These are phyloP conservation scores for Linum trigynum DNA, from an alignment of 345 rosid species.

Conservation along the genomic window DNA sequence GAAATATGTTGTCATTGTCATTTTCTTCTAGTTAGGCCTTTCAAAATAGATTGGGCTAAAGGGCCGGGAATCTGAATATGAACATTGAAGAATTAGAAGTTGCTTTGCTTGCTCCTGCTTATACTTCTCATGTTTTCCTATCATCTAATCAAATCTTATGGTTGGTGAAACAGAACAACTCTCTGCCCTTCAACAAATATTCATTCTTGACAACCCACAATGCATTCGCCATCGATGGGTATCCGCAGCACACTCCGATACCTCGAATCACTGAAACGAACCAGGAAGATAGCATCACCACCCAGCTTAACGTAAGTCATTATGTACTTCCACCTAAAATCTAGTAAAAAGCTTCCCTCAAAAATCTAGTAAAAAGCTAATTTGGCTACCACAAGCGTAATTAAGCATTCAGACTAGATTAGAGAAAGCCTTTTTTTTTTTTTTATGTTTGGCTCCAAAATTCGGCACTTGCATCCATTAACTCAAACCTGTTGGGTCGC, in stretches of 20 bases:
- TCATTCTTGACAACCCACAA: conserved; percentile 66
- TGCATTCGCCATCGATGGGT: conserved; percentile 50
- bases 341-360: no score
- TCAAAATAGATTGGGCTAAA: no score
- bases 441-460: background rate
- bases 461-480: background rate
- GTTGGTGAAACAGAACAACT: conserved; percentile 34
- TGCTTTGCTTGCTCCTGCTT: background rate
- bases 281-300: conserved; percentile 56
- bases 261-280: conserved; percentile 43
- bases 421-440: no score
- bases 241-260: conserved; percentile 38
- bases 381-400: no score
- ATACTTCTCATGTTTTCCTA: background rate
- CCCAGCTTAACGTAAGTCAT: conserved; percentile 47
- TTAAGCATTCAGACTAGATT: background rate
- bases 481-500: background rate
- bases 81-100: background rate
- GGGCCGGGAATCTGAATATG: no score
- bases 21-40: no score
- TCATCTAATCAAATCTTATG: background rate
- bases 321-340: no score
- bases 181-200: conserved; percentile 64
- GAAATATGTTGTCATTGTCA: no score
- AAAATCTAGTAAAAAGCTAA: no score